Conservation (phyloP, 345 rosid genomes). For the Turnera subulata region DNA sequence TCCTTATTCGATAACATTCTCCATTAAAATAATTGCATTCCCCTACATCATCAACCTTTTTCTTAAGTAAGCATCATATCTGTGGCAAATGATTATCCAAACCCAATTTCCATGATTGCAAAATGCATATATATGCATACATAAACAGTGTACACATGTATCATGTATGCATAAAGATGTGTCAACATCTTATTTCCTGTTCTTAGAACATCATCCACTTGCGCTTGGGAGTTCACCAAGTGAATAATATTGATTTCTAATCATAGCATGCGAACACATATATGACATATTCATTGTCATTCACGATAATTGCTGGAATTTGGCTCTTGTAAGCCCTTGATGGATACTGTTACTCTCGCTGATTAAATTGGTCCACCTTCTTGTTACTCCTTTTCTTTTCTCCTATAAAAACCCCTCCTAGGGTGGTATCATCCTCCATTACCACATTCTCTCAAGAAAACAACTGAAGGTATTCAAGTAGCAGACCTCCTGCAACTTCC, state of each 20-base stretch:
- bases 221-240: neutral
- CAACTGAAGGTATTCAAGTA: neutral
- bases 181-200: neutral
- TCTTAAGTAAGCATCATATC: too few species aligned
- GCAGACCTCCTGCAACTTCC: slow-evolving; percentile 9
- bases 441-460: slow-evolving; percentile 14
- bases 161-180: neutral
- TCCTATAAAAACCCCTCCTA: slow-evolving; percentile 48
- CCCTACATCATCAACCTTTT: slow-evolving; percentile 24
- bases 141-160: slow-evolving; percentile 4
- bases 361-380: slow-evolving; percentile 32
- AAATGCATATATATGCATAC: neutral
- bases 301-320: slow-evolving; percentile 12
- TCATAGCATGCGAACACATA: slow-evolving; percentile 8
- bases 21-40: slow-evolving; percentile 19
- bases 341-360: slow-evolving; percentile 11
- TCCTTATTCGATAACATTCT: slow-evolving; percentile 15
- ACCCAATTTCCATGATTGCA: slow-evolving; percentile 3
- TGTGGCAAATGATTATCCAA: slow-evolving; percentile 32
- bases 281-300: slow-evolving; percentile 8
- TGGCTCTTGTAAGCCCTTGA: slow-evolving; percentile 21
- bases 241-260: slow-evolving; percentile 8
- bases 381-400: slow-evolving; percentile 8
- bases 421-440: slow-evolving; percentile 28
- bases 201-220: neutral